Evolutionary conservation across 23 red algal species (phyloP), one percentile per base, ranked within the genome.

Genomic region (Agarophyton chilense): DNA sequence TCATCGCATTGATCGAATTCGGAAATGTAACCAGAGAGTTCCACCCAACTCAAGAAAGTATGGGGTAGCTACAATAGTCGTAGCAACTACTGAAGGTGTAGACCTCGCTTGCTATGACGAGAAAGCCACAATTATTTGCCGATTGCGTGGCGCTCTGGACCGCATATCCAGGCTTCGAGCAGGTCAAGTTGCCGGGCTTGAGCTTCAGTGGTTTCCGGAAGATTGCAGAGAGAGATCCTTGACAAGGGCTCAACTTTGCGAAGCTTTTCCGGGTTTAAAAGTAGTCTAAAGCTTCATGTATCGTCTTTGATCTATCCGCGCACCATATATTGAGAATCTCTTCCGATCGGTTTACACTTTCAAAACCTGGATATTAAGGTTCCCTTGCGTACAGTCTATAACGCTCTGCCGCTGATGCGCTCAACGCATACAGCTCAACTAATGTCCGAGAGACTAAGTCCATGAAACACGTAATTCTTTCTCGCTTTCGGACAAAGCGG

Each of bases 21-120:
- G 45, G 29, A 67, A 63, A 39, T 74, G 68, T 74, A 49, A 21
- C 21, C 68, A 74, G 68, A 26, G 47, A 22, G 50, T 19, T 44
- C 35, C 77, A 36, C 8, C n/a, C 2, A 4, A 26, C 0, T 58
- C 77, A 80, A 52, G 85, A 39, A 50, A 89, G 24, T 89, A 89
- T 57, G 85, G 85, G 2, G 85, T 89, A 6, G 85, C 57, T 0
- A 89, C 85, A 18, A 28, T 89, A 25, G 85, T 89, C 36, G 72
- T 89, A 13, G 85, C 85, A 40, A 89, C 85, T 1, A 78, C 85
- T 25, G 85, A 41, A 41, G 68, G 85, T 12, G 85, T 89, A 10
- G 72, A 89, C 31, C 60, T 89, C 14, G 71, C 63, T 64, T 89
- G 85, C 29, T 89, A 79, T 26, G 53, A 89, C 53, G 85, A 89